Conservation (phyloP, 305 asterid species). For the Fraxinus latifolia region DNA sequence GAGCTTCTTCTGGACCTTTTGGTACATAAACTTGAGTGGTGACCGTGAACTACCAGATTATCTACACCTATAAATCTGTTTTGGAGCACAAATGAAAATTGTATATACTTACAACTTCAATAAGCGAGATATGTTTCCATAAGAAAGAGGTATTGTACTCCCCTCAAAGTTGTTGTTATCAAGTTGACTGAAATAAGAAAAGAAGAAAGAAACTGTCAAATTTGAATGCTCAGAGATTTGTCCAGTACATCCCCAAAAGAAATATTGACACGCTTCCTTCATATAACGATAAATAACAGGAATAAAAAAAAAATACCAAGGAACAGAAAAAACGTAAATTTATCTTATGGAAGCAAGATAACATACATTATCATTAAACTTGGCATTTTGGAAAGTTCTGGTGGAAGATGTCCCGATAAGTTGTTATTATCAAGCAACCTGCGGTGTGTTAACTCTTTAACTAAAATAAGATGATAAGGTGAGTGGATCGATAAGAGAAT, state of each 20-base stretch:
- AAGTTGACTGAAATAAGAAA: conserved; percentile 59
- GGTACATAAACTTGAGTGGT: not conserved
- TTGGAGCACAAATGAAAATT: not conserved
- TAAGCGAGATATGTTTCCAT: conserved; percentile 61
- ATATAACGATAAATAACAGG: not conserved
- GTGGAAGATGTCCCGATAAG: conserved; percentile 58
- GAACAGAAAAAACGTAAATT: conserved; percentile 1
- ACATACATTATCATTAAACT: conserved; percentile 50
- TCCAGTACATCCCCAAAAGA: not conserved
- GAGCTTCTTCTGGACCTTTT: not conserved
- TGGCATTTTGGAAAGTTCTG: conserved; percentile 50
- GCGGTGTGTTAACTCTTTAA: conserved; percentile 13
- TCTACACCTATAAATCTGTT: not conserved
- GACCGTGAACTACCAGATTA: not conserved
- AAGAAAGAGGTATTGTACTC: conserved; percentile 59
- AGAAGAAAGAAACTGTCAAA: conserved; percentile 8
- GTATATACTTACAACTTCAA: conserved; percentile 58
- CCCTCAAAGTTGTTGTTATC: conserved; percentile 79
- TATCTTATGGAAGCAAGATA: conserved; percentile 7
- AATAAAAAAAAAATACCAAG: not conserved
- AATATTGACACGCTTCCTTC: not conserved
- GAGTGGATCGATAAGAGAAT: not conserved
- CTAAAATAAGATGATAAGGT: not conserved
- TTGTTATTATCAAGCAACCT: conserved; percentile 69
- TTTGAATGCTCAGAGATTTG: conserved; percentile 1